Percentiles rank a stretch among this genome's conserved stretches.
Evolutionary conservation across 371 early-diverging fungal species (phyloP).

Genomic region (Mortierella sp.): DNA sequence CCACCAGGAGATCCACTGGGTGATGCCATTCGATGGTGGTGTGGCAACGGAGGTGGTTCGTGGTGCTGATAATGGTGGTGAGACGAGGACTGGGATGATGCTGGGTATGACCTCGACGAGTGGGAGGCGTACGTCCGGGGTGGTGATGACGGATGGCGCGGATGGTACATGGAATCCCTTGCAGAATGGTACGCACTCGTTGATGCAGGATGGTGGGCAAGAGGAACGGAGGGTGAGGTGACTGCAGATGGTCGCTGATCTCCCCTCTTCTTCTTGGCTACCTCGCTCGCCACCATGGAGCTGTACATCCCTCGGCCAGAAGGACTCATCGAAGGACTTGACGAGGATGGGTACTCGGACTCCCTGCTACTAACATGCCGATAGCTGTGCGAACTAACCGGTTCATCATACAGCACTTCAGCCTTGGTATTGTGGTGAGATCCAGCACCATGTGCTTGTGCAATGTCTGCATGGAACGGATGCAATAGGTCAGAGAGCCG

Average conservation of each 20-base stretch:
- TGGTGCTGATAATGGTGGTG: conserved; percentile 11
- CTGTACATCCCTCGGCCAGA: conserved; percentile 1
- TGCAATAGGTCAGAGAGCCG: not conserved
- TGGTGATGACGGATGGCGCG: conserved; percentile 9
- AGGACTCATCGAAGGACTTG: conserved; percentile 8
- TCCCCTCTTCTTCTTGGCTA: conserved; percentile 15
- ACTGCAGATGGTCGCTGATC: conserved; percentile 1
- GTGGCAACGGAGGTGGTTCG: conserved; percentile 3
- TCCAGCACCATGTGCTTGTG: conserved; percentile 2
- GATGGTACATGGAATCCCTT: conserved; percentile 1
- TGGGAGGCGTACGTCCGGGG: conserved; percentile 5
- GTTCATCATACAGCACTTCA: conserved; percentile 6
- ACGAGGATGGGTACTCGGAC: conserved; percentile 3
- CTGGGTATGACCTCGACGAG: conserved; percentile 2
- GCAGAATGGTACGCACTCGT: conserved; percentile 1
- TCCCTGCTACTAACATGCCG: not conserved
- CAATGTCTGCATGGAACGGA: not conserved
- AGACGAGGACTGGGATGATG: not conserved
- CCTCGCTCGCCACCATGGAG: not conserved
- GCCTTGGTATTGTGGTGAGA: conserved; percentile 9
- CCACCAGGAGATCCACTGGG: conserved; percentile 5
- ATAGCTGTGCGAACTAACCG: conserved; percentile 4
- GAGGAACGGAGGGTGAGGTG: not conserved
- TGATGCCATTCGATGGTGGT: not conserved
- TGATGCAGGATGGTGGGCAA: not conserved